These are phyloP conservation scores for Trichoderma sp. DNA, from an alignment of 2,329 filamentous ascomycete species.

Conservation along the genomic window DNA sequence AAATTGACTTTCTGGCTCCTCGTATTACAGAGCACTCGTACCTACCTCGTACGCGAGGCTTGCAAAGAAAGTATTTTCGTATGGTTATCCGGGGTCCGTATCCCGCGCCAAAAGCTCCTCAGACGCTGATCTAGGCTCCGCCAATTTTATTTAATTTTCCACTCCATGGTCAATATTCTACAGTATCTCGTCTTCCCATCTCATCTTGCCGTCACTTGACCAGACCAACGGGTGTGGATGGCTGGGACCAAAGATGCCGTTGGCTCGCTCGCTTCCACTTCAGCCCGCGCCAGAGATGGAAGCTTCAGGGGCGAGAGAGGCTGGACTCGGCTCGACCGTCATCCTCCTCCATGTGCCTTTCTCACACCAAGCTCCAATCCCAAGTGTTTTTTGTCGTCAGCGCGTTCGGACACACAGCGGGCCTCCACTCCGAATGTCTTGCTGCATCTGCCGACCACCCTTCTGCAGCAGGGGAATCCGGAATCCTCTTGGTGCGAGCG, in stretches of 20 bases:
- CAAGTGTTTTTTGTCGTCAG: conserved; percentile 4
- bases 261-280: conserved; percentile 12
- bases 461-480: conserved; percentile 9
- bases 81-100: background rate
- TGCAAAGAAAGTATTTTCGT: background rate
- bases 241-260: conserved; percentile 9
- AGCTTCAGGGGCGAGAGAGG: conserved; percentile 15
- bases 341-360: conserved; percentile 7
- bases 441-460: conserved; percentile 14
- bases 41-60: background rate
- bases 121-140: background rate
- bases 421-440: conserved; percentile 17
- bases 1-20: background rate
- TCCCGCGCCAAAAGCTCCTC: background rate
- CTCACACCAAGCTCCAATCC: background rate
- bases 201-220: conserved; percentile 15
- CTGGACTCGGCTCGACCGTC: conserved; percentile 17
- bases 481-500: background rate
- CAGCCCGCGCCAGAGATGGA: conserved; percentile 15
- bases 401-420: background rate
- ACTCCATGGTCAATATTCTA: background rate
- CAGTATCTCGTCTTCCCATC: background rate
- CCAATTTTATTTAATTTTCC: background rate
- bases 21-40: background rate
- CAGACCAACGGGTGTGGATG: conserved; percentile 5